Percentiles rank a stretch among this genome's conserved stretches.
Conservation (phyloP, 805 yeast species). For the Suhomyces faveliae region DNA sequence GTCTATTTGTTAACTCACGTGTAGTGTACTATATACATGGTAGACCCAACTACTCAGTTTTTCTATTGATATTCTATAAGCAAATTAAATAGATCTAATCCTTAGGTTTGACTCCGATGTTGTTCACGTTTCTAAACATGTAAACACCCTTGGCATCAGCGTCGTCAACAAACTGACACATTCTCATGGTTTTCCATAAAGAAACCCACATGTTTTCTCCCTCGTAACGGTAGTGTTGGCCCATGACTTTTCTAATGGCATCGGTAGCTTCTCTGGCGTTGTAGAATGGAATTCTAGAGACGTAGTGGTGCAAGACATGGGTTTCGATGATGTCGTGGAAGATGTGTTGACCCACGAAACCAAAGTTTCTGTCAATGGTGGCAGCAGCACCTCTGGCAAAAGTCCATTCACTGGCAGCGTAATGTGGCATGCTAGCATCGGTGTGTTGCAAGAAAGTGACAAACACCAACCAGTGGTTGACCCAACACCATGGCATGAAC, state of each 20-base stretch:
- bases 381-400: constrained; percentile 90
- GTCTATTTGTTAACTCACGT: too few species aligned
- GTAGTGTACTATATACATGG: too few species aligned
- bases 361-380: constrained; percentile 81
- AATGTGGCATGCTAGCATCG: constrained; percentile 77
- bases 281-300: constrained; percentile 83
- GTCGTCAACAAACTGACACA: constrained; percentile 74
- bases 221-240: constrained; percentile 65
- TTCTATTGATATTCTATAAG: too few species aligned
- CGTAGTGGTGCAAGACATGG: constrained; percentile 83
- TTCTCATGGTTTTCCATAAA: constrained; percentile 61
- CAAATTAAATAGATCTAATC: constrained; percentile 7
- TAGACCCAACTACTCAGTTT: too few species aligned
- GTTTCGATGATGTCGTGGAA: constrained; percentile 91
- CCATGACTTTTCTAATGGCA: constrained; percentile 82
- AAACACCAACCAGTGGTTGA: constrained; percentile 88
- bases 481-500: constrained; percentile 73
- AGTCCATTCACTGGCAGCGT: constrained; percentile 72
- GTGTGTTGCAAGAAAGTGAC: constrained; percentile 85
- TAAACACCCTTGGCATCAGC: constrained; percentile 62
- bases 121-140: constrained; percentile 76
- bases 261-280: constrained; percentile 78
- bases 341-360: constrained; percentile 71
- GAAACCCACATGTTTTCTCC: constrained; percentile 73
- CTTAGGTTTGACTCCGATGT: constrained; percentile 32